phyloP scores from a whole-genome alignment of 306 rosid genomes.

The Citrullus mucosospermus region DNA sequence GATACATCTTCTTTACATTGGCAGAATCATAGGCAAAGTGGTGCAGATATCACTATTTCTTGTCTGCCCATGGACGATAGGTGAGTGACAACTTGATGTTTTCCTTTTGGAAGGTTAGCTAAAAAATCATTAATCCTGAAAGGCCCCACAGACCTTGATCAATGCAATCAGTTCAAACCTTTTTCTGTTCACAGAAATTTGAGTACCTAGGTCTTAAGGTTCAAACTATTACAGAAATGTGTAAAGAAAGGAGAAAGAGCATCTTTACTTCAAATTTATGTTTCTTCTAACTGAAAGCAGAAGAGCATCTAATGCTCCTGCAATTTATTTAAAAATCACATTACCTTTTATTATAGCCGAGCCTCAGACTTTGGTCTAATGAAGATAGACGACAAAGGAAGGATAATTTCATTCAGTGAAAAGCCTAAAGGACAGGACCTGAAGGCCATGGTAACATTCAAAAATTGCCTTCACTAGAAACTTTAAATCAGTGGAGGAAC shows the following conservation, averaged over 20 bases:
- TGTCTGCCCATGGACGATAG: conserved; percentile 86
- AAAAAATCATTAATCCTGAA: neutral
- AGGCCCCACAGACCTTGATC: neutral
- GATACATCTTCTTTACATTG: conserved; percentile 15
- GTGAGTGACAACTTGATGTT: conserved; percentile 20
- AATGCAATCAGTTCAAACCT: neutral
- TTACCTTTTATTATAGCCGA: conserved; percentile 44
- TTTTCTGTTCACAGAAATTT: neutral
- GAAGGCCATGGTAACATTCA: conserved; percentile 63
- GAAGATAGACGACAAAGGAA: conserved; percentile 83
- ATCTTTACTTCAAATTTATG: neutral
- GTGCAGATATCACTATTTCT: conserved; percentile 87
- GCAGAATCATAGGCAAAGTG: conserved; percentile 77
- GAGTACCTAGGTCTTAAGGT: neutral
- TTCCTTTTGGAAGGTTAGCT: neutral
- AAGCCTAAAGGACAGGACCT: conserved; percentile 73
- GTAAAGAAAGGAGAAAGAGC: neutral
- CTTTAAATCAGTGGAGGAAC: neutral
- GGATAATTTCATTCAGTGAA: conserved; percentile 55
- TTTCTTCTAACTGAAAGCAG: neutral
- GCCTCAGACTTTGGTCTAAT: conserved; percentile 98
- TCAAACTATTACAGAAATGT: neutral
- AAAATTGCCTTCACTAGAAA: neutral
- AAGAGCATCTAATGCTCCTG: neutral
- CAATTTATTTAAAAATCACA: neutral